A percentile compares a stretch with the other conserved stretches of the same genome.
phyloP scores from a whole-genome alignment of 192 early-diverging fungal species.

The Entomortierella chlamydospora region DNA sequence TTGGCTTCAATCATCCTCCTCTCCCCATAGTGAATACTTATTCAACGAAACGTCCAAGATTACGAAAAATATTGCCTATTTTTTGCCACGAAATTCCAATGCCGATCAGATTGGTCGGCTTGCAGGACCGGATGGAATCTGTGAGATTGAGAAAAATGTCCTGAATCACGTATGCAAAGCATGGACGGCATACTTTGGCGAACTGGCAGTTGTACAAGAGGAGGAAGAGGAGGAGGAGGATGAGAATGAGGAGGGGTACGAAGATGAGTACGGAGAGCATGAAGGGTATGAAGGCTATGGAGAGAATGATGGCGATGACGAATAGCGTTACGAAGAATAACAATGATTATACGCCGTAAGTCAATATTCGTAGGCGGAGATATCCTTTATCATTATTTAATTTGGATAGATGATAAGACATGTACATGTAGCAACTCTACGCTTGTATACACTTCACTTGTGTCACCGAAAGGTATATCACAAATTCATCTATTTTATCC shows the following conservation, averaged over 20 bases:
- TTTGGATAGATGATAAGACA: no score
- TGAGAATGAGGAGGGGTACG: constrained; percentile 1
- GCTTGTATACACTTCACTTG: no score
- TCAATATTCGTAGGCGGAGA: no score
- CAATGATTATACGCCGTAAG: neutral
- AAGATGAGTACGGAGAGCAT: neutral
- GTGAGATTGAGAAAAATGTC: constrained; percentile 87
- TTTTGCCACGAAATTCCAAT: constrained; percentile 86
- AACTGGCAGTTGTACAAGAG: constrained; percentile 60
- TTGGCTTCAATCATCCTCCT: no score
- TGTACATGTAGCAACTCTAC: no score
- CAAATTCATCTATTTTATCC: no score
- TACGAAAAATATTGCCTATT: constrained; percentile 84
- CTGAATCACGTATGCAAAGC: constrained; percentile 76
- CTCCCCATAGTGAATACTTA: constrained; percentile 65
- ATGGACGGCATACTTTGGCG: constrained; percentile 83
- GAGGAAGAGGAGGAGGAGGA: constrained; percentile 9
- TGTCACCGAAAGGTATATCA: no score
- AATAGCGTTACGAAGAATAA: neutral
- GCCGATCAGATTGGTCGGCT: constrained; percentile 71
- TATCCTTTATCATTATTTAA: no score
- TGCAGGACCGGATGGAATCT: constrained; percentile 63
- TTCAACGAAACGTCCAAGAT: constrained; percentile 72
- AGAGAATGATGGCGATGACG: neutral
- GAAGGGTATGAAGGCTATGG: neutral